Percentiles rank a stretch among this genome's conserved stretches.
Evolutionary conservation across 305 asterid species (phyloP).

Genomic region (Lippia alba): DNA sequence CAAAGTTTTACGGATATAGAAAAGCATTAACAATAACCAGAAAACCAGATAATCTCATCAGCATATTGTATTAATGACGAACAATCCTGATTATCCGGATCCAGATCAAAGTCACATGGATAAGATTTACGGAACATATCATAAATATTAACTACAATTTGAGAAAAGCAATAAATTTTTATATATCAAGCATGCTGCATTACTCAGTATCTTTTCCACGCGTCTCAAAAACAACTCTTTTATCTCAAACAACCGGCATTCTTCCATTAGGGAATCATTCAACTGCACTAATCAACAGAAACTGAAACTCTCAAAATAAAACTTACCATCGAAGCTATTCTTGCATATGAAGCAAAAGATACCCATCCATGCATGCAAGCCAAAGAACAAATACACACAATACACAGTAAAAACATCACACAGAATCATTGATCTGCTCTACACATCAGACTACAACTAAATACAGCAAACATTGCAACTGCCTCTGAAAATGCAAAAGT

Average conservation of each 20-base stretch:
- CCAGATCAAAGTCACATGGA: constrained; percentile 27
- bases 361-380: constrained; percentile 35
- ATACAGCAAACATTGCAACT: constrained; percentile 12
- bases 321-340: constrained; percentile 30
- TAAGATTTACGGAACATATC: constrained; percentile 19
- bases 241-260: background rate
- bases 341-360: constrained; percentile 22
- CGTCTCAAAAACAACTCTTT: constrained; percentile 22
- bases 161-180: constrained; percentile 6
- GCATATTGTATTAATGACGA: constrained; percentile 19
- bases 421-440: constrained; percentile 18
- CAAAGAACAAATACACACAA: constrained; percentile 1
- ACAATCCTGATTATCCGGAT: constrained; percentile 20
- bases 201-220: constrained; percentile 27
- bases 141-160: background rate
- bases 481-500: constrained; percentile 26
- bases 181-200: constrained; percentile 29
- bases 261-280: constrained; percentile 9
- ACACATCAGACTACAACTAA: background rate
- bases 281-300: constrained; percentile 28
- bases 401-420: constrained; percentile 29
- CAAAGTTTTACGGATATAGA: constrained; percentile 26
- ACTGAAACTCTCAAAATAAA: background rate
- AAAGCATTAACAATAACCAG: constrained; percentile 13
- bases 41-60: constrained; percentile 9